Percentiles rank a stretch among this genome's conserved stretches.
Evolutionary conservation across 768 basidiomycete species (phyloP).

Genomic region (Leccinum rimulosum): DNA sequence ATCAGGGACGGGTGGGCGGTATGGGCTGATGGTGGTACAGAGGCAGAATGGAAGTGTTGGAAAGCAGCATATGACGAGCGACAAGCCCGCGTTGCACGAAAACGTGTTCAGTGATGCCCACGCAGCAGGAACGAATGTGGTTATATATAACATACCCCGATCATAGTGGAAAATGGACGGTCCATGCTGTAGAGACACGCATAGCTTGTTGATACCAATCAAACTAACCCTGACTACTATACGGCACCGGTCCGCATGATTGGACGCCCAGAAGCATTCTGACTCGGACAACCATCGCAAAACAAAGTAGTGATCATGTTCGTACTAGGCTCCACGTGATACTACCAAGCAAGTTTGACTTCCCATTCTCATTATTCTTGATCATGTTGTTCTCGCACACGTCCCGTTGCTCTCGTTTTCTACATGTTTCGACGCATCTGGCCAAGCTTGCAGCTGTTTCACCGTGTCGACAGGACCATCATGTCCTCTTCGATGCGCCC

Average conservation of each 20-base stretch:
- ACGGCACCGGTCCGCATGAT: background rate
- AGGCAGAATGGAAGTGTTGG: conserved; percentile 71
- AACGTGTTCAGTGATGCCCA: conserved; percentile 15
- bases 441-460: conserved; percentile 3
- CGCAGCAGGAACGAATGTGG: background rate
- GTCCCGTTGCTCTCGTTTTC: background rate
- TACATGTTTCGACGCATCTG: conserved; percentile 12
- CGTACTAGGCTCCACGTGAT: no score
- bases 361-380: background rate
- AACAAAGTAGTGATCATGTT: no score
- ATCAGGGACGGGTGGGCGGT: conserved; percentile 81
- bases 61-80: conserved; percentile 51
- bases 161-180: conserved; percentile 49
- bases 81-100: conserved; percentile 17
- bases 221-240: background rate
- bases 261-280: no score
- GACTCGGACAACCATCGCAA: no score
- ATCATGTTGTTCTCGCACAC: conserved; percentile 3
- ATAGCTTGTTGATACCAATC: background rate
- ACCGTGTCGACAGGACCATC: background rate
- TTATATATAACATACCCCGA: conserved; percentile 28
- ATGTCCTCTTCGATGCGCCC: conserved; percentile 28
- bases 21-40: conserved; percentile 77
- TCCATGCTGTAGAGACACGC: conserved; percentile 14
- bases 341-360: background rate